Evolutionary conservation across 192 early-diverging fungal genomes (phyloP), one percentile per base, ranked within the genome.

Genomic region (Bifiguratus adelaidae): DNA sequence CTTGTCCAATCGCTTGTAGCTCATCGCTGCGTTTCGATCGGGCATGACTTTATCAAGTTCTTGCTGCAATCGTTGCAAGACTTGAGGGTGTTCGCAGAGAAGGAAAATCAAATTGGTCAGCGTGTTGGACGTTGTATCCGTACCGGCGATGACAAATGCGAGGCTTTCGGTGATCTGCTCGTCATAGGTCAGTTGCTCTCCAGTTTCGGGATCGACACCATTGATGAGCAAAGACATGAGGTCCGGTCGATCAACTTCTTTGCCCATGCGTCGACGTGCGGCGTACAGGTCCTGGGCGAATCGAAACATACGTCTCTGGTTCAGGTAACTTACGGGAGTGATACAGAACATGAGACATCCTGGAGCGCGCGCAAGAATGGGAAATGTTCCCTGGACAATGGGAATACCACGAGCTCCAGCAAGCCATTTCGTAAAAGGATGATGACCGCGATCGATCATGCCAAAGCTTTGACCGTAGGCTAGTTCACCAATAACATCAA

Each of bases 121-220:
- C 6, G 52, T 15, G 48, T 41, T 54, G 25, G 26, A 30, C 5
- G 52, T 48, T 12, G 52, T 54, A 23, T 54, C 52, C 19, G 52
- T 54, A 13, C 52, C 52, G 7, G 52, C 52, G 12, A 54, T 28
- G 18, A 52, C 30, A 4, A 41, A 28, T 13, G 38, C 49, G 24
- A 54, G 25, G 16, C 29, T 41, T 29, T 34, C 48, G 16, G 41
- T 20, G 1, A 27, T 19, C 13, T 35, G 21, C 32, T 54, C 46
- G 4, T 7, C 8, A 4, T 9, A 11, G 1, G 52, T 54, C 49
- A 54, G 11, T 12, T 30, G 32, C 12, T 16, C 24, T n/a, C 27
- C 28, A 3, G 16, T 26, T n/a, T n/a, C n/a, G n/a, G n/a, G n/a
- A n/a, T n/a, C n/a, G n/a, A n/a, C n/a, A n/a, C n/a, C n/a, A n/a